Base-by-base conservation (phyloP, 1,139 yeast species). In the Sugiyamaella sp. region DNA sequence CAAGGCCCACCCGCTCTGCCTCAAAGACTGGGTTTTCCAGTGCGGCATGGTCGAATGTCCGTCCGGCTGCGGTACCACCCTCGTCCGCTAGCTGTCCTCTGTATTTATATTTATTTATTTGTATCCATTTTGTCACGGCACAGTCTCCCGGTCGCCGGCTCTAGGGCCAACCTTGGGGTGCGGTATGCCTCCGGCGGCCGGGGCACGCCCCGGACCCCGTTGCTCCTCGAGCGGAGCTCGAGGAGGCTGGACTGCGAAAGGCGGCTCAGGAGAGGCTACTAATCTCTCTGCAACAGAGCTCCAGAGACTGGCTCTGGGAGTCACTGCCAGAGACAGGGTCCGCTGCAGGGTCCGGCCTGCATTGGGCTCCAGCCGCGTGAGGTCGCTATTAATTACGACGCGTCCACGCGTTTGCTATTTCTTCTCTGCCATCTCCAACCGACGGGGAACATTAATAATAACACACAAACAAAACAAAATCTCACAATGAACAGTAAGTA, bases 1-100 rank as follows among this genome's bases (percentile, higher is more conserved):
- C 69, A 78, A 84, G 53, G 91, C 95, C 1, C 99, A 93, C 69
- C 83, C 82, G 64, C 83, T 82, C 2, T 93, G 99, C 72, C 75
- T 90, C 64, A 76, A 78, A 56, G 79, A 80, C 47, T 91, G 98
- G 98, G 84, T 88, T 65, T 71, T 85, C 33, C 82, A 76, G 1
- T 86, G 80, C 25, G 77, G 74, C 22, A 84, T 85, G 74, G 64
- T 71, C 2, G 89, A 82, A 54, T 91, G 98, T 66, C 98, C 98
- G 1, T 85, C 85, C 5, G 95, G 95, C 0, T 87, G 95, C 63
- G 77, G 72, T 9, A 55, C 59, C 6, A 52, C 52, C 4, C 21
- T 61, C 8, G 54, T 52, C 2, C 49, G 47, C 43, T 46, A 47
- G 33, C 22, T 35, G 20, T 46, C 29, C 3, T 53, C 32, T 29